Conservation (phyloP, 2,329 filamentous ascomycete species). For the Xylariaceae sp. region DNA sequence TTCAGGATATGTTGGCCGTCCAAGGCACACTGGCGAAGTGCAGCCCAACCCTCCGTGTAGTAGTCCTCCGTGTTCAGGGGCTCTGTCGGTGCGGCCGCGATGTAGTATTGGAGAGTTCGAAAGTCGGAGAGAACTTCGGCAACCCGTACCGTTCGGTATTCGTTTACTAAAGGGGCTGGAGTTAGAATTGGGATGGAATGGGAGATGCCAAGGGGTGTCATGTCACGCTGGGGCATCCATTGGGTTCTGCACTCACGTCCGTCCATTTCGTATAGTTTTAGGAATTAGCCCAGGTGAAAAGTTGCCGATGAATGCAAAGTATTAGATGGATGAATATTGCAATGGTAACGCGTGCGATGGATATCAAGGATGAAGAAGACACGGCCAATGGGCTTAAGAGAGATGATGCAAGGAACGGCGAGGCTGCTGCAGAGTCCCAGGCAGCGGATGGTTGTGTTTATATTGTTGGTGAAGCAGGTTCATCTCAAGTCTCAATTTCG, state of each 20-base stretch:
- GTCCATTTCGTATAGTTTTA: conserved; percentile 29
- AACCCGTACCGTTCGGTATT: conserved; percentile 55
- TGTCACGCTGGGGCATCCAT: background rate
- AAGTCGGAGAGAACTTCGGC: conserved; percentile 61
- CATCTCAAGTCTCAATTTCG: conserved; percentile 24
- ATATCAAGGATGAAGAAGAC: conserved; percentile 12
- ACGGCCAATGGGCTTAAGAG: conserved; percentile 10
- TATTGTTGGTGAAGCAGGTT: conserved; percentile 16
- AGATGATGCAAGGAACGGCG: conserved; percentile 19
- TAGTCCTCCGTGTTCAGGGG: conserved; percentile 55
- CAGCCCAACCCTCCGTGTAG: conserved; percentile 60
- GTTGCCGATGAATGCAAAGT: conserved; percentile 8
- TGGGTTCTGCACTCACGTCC: conserved; percentile 30
- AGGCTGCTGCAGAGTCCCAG: conserved; percentile 25
- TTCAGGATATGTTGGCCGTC: conserved; percentile 64
- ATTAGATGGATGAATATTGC: conserved; percentile 7
- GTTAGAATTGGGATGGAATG: conserved; percentile 18
- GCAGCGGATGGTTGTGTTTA: conserved; percentile 17
- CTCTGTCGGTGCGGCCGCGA: conserved; percentile 53
- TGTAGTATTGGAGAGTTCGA: conserved; percentile 58
- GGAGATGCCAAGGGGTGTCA: background rate
- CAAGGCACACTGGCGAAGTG: conserved; percentile 57
- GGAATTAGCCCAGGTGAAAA: conserved; percentile 9
- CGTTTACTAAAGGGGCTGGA: conserved; percentile 48
- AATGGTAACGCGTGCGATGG: conserved; percentile 8